These are phyloP conservation scores for Conoideocrella luteorostrata DNA, from an alignment of 2,329 filamentous ascomycete genomes.

Conservation along the genomic window DNA sequence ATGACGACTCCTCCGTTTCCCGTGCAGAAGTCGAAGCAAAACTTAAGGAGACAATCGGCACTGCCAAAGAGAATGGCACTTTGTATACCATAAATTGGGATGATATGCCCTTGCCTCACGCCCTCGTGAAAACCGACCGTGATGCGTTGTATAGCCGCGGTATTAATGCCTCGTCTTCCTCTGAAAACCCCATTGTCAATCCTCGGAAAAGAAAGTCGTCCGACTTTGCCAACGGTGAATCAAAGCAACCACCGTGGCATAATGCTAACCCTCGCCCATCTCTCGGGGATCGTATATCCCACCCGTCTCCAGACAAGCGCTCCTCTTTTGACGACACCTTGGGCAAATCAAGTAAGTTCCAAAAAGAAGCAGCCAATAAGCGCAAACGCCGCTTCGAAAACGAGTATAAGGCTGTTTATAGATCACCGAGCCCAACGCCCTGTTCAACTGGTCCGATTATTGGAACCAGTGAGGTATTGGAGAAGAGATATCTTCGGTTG, in stretches of 20 bases:
- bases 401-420: constrained; percentile 51
- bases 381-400: constrained; percentile 80
- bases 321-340: constrained; percentile 38
- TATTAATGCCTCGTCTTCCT: constrained; percentile 15
- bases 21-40: constrained; percentile 73
- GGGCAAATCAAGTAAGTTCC: constrained; percentile 74
- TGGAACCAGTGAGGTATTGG: constrained; percentile 74
- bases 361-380: constrained; percentile 76
- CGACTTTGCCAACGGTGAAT: constrained; percentile 51
- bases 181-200: constrained; percentile 26
- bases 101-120: constrained; percentile 74
- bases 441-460: constrained; percentile 66
- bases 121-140: constrained; percentile 69
- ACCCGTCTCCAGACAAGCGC: constrained; percentile 40
- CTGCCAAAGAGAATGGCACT: constrained; percentile 66
- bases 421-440: constrained; percentile 51
- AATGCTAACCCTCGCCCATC: constrained; percentile 53
- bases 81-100: constrained; percentile 78
- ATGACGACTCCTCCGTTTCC: constrained; percentile 56
- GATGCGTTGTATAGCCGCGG: constrained; percentile 39
- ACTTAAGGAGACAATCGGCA: constrained; percentile 78
- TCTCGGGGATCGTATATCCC: constrained; percentile 72
- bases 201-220: constrained; percentile 79
- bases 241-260: constrained; percentile 64
- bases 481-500: constrained; percentile 92